Conservation (phyloP, 306 rosid genomes). For the Gastrolobium villosum region DNA sequence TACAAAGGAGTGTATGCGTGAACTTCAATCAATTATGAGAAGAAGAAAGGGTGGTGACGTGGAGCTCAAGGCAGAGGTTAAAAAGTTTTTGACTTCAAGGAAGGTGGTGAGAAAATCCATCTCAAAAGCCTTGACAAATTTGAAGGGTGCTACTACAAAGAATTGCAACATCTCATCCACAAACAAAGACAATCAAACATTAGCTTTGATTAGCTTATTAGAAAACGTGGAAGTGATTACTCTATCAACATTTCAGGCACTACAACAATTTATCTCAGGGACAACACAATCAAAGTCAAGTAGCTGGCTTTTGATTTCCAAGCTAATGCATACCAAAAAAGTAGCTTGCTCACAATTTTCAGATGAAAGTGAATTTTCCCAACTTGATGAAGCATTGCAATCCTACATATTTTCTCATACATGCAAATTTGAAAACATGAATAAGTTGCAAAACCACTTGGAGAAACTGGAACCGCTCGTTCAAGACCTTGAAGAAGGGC, state of each 20-base stretch:
- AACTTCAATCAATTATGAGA: slow-evolving; percentile 49
- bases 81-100: slow-evolving; percentile 40
- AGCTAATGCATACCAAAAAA: slow-evolving; percentile 40
- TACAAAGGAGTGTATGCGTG: slow-evolving; percentile 37
- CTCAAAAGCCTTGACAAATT: slow-evolving; percentile 44
- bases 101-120: slow-evolving; percentile 42
- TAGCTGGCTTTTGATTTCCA: slow-evolving; percentile 48
- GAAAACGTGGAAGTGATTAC: slow-evolving; percentile 39
- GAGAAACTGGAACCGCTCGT: slow-evolving; percentile 36
- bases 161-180: slow-evolving; percentile 8
- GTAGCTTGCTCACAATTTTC: slow-evolving; percentile 16
- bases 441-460: slow-evolving; percentile 40
- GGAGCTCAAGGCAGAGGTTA: slow-evolving; percentile 37
- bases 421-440: slow-evolving; percentile 29
- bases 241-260: slow-evolving; percentile 30
- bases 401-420: background rate
- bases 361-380: slow-evolving; percentile 41
- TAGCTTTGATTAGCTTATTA: slow-evolving; percentile 28
- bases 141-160: slow-evolving; percentile 28
- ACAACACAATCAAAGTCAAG: slow-evolving; percentile 40
- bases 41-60: slow-evolving; percentile 40
- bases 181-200: slow-evolving; percentile 23
- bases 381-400: slow-evolving; percentile 43
- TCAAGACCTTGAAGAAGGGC: slow-evolving; percentile 48
- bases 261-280: slow-evolving; percentile 34